Evolutionary conservation across 192 early-diverging fungal species (phyloP), one percentile per base, ranked within the genome.

Genomic region (Coemansia biformis): DNA sequence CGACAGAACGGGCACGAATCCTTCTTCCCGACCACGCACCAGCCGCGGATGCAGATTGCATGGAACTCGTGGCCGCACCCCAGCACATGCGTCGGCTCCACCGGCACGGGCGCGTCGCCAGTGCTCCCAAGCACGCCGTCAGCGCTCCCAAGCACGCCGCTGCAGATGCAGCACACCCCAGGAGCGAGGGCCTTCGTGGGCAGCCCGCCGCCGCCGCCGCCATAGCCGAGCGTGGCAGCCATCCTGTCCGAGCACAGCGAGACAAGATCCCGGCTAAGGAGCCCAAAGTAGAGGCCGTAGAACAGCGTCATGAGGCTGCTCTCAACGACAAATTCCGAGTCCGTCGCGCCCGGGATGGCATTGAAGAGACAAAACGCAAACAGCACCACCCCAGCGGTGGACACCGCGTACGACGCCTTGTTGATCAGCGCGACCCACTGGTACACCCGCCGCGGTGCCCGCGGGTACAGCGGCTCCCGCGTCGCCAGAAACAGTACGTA

Each of bases 1-100:
- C 56, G 48, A 43, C 76, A 78, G 36, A 64, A 70, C 30, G 76
- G 76, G 29, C 76, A 78, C 8, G 57, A 39, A n/a, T 74, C 66
- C 18, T 57, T 53, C 51, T 78, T 78, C 8, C 76, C 76, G 33
- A 78, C 46, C 4, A 78, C 57, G 30, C 71, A 73, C 76, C 76
- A 78, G 15, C 76, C 76, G 29, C 71, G 70, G 38, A 78, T 75
- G 26, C 76, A 78, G 17, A 51, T 61, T 10, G 71, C 65, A 18
- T 78, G 76, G 62, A 78, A 78, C 45, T 46, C 66, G 37, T 76
- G 73, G 15, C 51, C 52, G 23, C 73, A 76, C 5, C 36, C 58
- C 22, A 76, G 51, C 5, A 26, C 31, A 40, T 76, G 66, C 13
- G 51, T 62, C 1, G 73, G 66, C 52, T 76, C 73, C 13, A 13